Evolutionary conservation across 75 land plant genomes (phyloP).

Genomic region (Cunninghamia lanceolata): DNA sequence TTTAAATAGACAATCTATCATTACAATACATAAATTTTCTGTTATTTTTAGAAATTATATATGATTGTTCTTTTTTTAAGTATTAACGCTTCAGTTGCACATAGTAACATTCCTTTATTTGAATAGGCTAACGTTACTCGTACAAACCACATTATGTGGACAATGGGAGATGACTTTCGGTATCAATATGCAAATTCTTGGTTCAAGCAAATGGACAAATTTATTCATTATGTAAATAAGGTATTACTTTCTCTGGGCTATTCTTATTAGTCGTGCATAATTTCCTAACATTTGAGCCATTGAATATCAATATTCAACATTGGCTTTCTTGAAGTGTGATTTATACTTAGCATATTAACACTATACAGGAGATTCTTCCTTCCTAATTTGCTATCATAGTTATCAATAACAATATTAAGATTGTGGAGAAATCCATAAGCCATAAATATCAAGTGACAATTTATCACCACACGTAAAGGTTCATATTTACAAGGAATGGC

Average conservation of each 20-base stretch:
- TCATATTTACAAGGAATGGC: not conserved
- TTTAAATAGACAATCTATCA: not conserved
- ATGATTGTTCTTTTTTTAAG: not conserved
- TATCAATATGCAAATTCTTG: slow-evolving; percentile 92
- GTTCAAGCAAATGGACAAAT: slow-evolving; percentile 90
- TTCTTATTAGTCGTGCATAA: not conserved
- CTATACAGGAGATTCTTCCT: not conserved
- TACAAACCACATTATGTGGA: slow-evolving; percentile 93
- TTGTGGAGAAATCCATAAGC: not conserved
- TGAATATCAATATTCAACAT: not conserved
- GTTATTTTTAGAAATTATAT: not conserved
- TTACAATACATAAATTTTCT: not conserved
- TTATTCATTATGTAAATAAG: slow-evolving; percentile 90
- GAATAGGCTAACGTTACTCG: slow-evolving; percentile 76
- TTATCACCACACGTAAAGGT: not conserved
- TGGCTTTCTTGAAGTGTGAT: not conserved
- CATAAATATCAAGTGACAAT: not conserved
- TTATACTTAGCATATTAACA: not conserved
- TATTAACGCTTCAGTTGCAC: not conserved
- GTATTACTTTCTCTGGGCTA: slow-evolving; percentile 18
- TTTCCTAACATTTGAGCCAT: not conserved
- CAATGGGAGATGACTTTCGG: slow-evolving; percentile 95
- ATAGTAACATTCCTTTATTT: slow-evolving; percentile 4
- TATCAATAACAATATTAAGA: not conserved
- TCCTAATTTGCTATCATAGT: not conserved